phyloP scores from a whole-genome alignment of 148 eudicot genomes.

The Vaccinium vitisidaea region DNA sequence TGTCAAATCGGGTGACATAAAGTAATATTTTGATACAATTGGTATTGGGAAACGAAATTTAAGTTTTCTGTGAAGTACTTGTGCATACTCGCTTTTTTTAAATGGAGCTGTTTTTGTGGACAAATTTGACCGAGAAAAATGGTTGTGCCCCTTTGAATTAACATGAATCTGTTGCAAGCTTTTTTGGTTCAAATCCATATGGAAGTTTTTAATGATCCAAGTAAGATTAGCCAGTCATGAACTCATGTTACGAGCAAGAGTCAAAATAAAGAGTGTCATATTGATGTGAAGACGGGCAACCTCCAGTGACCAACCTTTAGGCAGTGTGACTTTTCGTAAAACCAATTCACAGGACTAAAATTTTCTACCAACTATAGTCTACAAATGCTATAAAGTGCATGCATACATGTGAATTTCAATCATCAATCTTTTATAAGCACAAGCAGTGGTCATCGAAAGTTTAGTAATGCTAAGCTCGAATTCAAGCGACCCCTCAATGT shows the following conservation, averaged over 20 bases:
- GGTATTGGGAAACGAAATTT: too few species aligned
- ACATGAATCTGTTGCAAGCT: too few species aligned
- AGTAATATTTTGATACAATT: too few species aligned
- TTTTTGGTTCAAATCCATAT: too few species aligned
- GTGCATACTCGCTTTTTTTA: too few species aligned
- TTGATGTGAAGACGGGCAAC: not conserved
- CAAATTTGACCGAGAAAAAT: too few species aligned
- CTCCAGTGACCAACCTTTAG: not conserved
- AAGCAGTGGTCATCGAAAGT: not conserved
- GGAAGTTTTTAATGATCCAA: too few species aligned
- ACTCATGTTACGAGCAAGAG: not conserved
- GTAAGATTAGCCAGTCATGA: too few species aligned
- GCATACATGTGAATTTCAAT: not conserved
- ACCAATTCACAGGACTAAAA: not conserved
- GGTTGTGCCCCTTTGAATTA: too few species aligned
- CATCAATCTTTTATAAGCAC: not conserved
- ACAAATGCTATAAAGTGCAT: not conserved
- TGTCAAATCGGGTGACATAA: too few species aligned
- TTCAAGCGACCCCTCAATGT: not conserved
- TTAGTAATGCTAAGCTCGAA: not conserved
- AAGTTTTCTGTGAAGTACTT: too few species aligned
- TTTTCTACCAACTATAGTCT: not conserved
- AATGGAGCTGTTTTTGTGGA: too few species aligned
- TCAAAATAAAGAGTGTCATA: not conserved
- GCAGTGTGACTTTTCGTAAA: not conserved